A percentile compares a stretch with the other conserved stretches of the same genome.
Evolutionary conservation across 2,329 filamentous ascomycete genomes (phyloP).

Genomic region (Aaosphaeria pasadenensis): DNA sequence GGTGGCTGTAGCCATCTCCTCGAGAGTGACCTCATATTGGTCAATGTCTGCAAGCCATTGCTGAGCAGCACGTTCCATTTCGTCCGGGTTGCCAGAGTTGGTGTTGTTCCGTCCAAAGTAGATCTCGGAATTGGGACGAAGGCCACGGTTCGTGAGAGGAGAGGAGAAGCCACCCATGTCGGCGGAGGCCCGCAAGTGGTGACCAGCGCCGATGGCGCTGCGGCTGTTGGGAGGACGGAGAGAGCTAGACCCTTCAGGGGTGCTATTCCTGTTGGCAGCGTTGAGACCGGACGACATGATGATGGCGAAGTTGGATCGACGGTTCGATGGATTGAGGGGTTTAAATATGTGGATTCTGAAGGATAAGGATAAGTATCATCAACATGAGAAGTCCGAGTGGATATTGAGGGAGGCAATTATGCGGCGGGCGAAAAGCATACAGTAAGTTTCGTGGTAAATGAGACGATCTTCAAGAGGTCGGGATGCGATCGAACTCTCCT

Average conservation of each 20-base stretch:
- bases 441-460: slow-evolving; percentile 9
- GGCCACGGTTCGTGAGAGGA: slow-evolving; percentile 69
- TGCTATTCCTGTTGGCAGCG: slow-evolving; percentile 85
- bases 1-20: slow-evolving; percentile 99
- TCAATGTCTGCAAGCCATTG: slow-evolving; percentile 99
- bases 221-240: slow-evolving; percentile 81
- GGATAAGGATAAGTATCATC: neutral
- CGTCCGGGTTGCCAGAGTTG: slow-evolving; percentile 68
- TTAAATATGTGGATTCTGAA: slow-evolving; percentile 9
- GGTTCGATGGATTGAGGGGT: slow-evolving; percentile 5
- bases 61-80: slow-evolving; percentile 91
- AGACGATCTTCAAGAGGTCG: slow-evolving; percentile 2
- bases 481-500: slow-evolving; percentile 56
- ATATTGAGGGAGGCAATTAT: neutral
- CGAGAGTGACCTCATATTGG: slow-evolving; percentile 96
- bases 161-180: slow-evolving; percentile 86
- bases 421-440: slow-evolving; percentile 5
- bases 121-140: slow-evolving; percentile 92
- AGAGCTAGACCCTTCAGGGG: slow-evolving; percentile 81
- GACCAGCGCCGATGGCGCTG: slow-evolving; percentile 65
- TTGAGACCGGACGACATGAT: slow-evolving; percentile 49
- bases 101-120: slow-evolving; percentile 74
- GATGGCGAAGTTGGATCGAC: slow-evolving; percentile 5
- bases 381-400: neutral
- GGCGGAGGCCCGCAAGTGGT: slow-evolving; percentile 89